Percentiles rank a stretch among this genome's conserved stretches.
These are phyloP conservation scores for Lachnellula willkommii DNA, from an alignment of 2,329 filamentous ascomycete species.

Conservation along the genomic window DNA sequence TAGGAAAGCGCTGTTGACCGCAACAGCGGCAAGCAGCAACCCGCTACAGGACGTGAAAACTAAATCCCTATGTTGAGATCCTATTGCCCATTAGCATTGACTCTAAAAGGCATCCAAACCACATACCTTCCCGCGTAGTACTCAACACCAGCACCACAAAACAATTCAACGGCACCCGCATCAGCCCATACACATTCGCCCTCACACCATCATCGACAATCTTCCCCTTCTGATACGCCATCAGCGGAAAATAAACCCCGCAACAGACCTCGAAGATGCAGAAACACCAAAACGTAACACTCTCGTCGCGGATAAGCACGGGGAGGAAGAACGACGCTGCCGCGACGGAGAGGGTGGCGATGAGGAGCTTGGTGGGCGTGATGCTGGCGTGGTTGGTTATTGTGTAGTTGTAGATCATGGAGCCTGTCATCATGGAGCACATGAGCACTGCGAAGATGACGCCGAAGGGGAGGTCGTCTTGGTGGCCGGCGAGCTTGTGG, in stretches of 20 bases:
- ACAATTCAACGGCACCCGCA: slow-evolving; percentile 52
- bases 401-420: slow-evolving; percentile 42
- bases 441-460: slow-evolving; percentile 53
- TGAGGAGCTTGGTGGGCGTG: slow-evolving; percentile 26
- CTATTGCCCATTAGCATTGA: background rate
- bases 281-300: slow-evolving; percentile 49
- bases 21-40: slow-evolving; percentile 1
- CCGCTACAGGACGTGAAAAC: slow-evolving; percentile 1
- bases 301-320: slow-evolving; percentile 39
- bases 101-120: background rate
- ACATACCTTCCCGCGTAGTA: slow-evolving; percentile 38
- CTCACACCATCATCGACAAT: slow-evolving; percentile 48
- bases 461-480: slow-evolving; percentile 40
- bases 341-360: slow-evolving; percentile 35
- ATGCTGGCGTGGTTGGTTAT: slow-evolving; percentile 4
- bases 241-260: slow-evolving; percentile 52
- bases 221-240: slow-evolving; percentile 48
- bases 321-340: slow-evolving; percentile 37
- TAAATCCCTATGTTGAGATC: slow-evolving; percentile 3
- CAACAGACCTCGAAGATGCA: slow-evolving; percentile 52
- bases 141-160: slow-evolving; percentile 47
- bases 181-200: slow-evolving; percentile 49
- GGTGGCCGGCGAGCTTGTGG: slow-evolving; percentile 30
- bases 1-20: slow-evolving; percentile 1
- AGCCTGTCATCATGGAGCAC: slow-evolving; percentile 53